Base-by-base conservation (phyloP, 345 rosid species). In the Syzygium aromaticum region DNA sequence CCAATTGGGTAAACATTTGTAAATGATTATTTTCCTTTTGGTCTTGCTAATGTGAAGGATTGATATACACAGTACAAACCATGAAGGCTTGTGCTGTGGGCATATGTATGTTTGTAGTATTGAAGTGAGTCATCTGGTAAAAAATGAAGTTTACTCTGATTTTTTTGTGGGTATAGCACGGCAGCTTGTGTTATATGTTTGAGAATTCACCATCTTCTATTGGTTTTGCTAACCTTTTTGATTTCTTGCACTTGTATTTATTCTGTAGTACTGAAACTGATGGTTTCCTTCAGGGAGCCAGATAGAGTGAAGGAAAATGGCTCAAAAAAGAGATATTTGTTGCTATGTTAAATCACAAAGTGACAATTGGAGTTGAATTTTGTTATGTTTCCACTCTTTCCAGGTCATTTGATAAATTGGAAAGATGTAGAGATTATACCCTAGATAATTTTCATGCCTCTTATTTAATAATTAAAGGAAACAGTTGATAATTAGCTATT, bases 291-390 rank as follows among this genome's bases (percentile, higher is more conserved):
- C 85, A 98, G 94, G 87, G 94, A 97, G 86, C 93, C 94, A 51
- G 95, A 96, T 85, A 91, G 90, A 86, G 91, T 85, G 64, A 97
- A 95, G 93, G 98, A 96, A 87, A 90, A 91, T 89, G 93, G 93
- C 87, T 93, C 97, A 54, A 96, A 93, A 91, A 97, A 97, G 93
- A 94, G 98, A 98, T 97, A 90, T 84, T 8, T 88, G 67, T 78
- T 43, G 21, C 84, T 88, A 28, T 86, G 84, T 30, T 86, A 51
- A 5, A 30, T 52, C 54, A 63, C 43, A 28, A 51, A 7, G 80
- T 33, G 25, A 46, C 33, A 33, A 73, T 73, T 73, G 46, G 33
- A 73, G 80, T 73, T 33, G 9, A 33, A 73, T 21, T 73, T 46
- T 46, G 3, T 6, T 46, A 46, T 46, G 51, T 46, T 3, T 33